Base-by-base conservation (phyloP, 371 early-diverging fungal species). In the Mucor irregularis region DNA sequence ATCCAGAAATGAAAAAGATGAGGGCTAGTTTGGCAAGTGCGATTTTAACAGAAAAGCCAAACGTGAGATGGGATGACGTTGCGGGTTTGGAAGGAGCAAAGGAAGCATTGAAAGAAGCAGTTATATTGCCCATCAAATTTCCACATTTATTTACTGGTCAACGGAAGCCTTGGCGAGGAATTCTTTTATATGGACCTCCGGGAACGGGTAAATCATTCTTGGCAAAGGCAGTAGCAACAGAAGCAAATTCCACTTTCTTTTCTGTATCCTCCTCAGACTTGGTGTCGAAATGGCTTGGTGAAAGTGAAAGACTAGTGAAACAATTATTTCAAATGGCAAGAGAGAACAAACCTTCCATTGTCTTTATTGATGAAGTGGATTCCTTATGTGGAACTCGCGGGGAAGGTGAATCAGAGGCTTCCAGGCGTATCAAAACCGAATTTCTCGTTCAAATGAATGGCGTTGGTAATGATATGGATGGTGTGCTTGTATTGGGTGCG, bases 401-500 rank as follows among this genome's bases (percentile, higher is more conserved):
- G 17, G 97, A 96, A 58, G 96, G 96, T n/a, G 97, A 97, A 76
- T 85, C 86, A 22, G 99, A 98, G 67, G 96, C 98, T 8, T 85
- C 90, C 33, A 76, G 96, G 34, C 82, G 97, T 51, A 95, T 98
- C 73, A 84, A 86, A 60, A 91, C 91, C 0, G 96, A 98, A 75
- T 90, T 98, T 45, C 79, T 97, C n/a, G 96, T 97, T 25, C 97
- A 96, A 72, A 96, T 97, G 96, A 92, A 98, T 62, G 98, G 98
- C 52, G 96, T 96, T 5, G 96, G 96, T n/a, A 88, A 93, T 62
- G 95, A 96, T 64, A 91, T 88, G 78, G 86, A 82, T 24, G 95
- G 96, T 10, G 89, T 98, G 8, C 75, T 98, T 50, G 94, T 98
- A 2, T 73, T 97, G 29, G 99, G 94, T 9, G 99, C 98, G 2